Conservation (phyloP, 345 rosid genomes). For the Acer negundo region DNA sequence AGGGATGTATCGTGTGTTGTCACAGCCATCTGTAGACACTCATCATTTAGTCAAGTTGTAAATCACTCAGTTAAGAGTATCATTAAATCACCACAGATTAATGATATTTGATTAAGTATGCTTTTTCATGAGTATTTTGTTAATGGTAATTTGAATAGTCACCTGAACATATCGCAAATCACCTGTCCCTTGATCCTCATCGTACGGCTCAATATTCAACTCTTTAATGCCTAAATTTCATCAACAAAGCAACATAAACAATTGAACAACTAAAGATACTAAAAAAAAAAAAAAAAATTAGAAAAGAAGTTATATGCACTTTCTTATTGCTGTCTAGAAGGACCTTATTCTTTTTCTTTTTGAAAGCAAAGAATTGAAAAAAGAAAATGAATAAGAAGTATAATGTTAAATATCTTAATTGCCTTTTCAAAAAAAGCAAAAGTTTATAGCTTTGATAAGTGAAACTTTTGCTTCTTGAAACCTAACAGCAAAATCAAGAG, state of each 20-base stretch:
- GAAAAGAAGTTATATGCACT: not conserved
- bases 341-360: not conserved
- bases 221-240: constrained; percentile 55
- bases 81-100: not conserved
- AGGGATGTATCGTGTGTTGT: constrained; percentile 78
- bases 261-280: not conserved
- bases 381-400: not conserved
- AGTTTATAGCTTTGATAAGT: not conserved
- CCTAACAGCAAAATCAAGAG: not conserved
- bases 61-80: not conserved
- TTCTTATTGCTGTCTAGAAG: not conserved
- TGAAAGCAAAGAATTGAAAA: not conserved
- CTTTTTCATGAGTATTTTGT: not conserved
- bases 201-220: constrained; percentile 69
- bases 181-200: constrained; percentile 84
- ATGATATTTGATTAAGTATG: not conserved
- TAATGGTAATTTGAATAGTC: constrained; percentile 18
- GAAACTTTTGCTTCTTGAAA: not conserved
- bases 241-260: not conserved
- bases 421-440: not conserved
- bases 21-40: constrained; percentile 79
- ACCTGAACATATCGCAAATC: constrained; percentile 94
- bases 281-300: not conserved
- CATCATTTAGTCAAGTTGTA: constrained; percentile 24
- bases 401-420: not conserved